phyloP scores from a whole-genome alignment of 2,329 filamentous ascomycete species.

The Alternaria brassicicola region DNA sequence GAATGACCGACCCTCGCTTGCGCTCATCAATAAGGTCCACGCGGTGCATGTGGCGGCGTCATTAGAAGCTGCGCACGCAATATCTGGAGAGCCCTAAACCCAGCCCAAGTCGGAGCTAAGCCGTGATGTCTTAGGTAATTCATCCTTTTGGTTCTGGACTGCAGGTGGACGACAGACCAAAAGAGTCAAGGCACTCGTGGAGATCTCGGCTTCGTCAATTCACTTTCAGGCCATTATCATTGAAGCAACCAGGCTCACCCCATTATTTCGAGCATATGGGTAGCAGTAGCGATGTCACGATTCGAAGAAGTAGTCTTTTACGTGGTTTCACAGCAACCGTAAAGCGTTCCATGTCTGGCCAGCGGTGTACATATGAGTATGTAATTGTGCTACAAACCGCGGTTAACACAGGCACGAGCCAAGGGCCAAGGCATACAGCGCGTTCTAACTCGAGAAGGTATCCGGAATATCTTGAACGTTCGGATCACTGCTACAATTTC shows the following conservation, averaged over 20 bases:
- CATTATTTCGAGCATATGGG: background rate
- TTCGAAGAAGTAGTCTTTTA: background rate
- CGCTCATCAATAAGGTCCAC: constrained; percentile 11
- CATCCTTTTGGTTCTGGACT: background rate
- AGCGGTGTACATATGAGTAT: background rate
- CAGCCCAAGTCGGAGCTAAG: constrained; percentile 26
- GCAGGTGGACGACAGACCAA: background rate
- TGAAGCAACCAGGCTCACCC: background rate
- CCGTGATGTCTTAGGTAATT: constrained; percentile 19
- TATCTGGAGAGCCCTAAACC: constrained; percentile 25
- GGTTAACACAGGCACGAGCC: background rate
- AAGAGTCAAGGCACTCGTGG: background rate
- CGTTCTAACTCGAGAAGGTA: background rate
- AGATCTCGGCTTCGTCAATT: background rate
- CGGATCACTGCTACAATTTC: background rate
- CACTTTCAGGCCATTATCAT: background rate
- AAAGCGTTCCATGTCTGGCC: background rate
- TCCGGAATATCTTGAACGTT: background rate
- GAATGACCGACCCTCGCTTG: constrained; percentile 8
- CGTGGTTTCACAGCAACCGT: too few species aligned
- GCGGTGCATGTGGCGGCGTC: constrained; percentile 11
- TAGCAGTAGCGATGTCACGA: background rate
- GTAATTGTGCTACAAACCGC: background rate
- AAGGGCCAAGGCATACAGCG: background rate
- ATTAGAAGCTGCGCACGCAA: constrained; percentile 27